Evolutionary conservation across 2,329 filamentous ascomycete genomes (phyloP), one percentile per base, ranked within the genome.

Genomic region (Trichoderma sp.): DNA sequence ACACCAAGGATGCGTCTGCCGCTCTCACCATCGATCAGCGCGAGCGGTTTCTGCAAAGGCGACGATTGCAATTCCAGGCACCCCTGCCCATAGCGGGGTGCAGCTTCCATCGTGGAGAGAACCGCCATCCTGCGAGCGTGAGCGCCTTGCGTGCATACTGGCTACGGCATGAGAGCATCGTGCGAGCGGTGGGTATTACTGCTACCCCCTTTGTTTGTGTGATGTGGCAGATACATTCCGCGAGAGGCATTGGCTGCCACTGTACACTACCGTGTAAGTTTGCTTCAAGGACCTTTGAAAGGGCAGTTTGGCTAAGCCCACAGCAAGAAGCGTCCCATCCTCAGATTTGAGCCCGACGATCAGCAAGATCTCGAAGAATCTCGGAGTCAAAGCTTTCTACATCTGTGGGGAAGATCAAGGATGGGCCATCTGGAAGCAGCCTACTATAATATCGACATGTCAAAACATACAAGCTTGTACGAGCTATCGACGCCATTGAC

Each of bases 381-480:
- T 69, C 60, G 24, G 55, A 34, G 52, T 59, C 61, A 49, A 65
- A 65, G 61, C 68, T 69, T 55, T 34, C 49, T 37, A 30, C 37
- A 49, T n/a, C 49, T 56, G 56, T 63, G 58, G 66, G 34, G 58
- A 28, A 28, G 11, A 8, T 14, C 28, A 24, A 49, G 30, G 37
- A 56, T 37, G 24, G 46, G n/a, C 46, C 43, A 61, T 26, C 34
- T 26, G 8, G 60, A 64, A 51, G 26, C 49, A 43, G 24, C 49
- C 39, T n/a, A 8, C 39, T 43, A 43, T 24, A 64, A 43, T 43
- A 55, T 55, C 60, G 49, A 54, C 34, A 28, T 64, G 32, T 51
- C 60, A 28, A n/a, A 43, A 55, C 26, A 43, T 55, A 18, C 60
- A 55, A 51, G 32, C 32, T 18, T 64, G 49, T 51, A 64, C 32